These are phyloP conservation scores for Cyclotella distinguenda DNA, from an alignment of 108 stramenopile genomes.

Conservation along the genomic window DNA sequence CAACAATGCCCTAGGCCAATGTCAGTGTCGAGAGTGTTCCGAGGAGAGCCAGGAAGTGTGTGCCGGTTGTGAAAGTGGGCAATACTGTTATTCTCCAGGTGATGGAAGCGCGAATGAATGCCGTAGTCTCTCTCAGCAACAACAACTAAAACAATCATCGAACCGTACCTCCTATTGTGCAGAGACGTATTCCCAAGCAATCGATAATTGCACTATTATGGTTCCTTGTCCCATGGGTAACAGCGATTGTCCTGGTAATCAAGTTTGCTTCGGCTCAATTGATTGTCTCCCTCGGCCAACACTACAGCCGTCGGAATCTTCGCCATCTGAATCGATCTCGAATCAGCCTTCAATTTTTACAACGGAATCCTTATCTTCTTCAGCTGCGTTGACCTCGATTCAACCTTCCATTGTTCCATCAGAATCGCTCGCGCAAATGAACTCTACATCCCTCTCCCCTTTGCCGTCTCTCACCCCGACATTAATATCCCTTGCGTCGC, in stretches of 20 bases:
- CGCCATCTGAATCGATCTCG: not conserved
- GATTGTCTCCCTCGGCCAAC: slow-evolving; percentile 1
- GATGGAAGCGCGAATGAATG: slow-evolving; percentile 15
- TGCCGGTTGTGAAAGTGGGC: slow-evolving; percentile 16
- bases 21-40: slow-evolving; percentile 27
- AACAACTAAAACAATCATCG: too few relatives aligned
- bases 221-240: slow-evolving; percentile 14
- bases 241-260: slow-evolving; percentile 12
- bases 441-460: not conserved
- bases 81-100: slow-evolving; percentile 7
- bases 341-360: not conserved
- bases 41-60: not conserved
- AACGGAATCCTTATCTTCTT: not conserved
- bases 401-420: not conserved
- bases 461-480: not conserved
- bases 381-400: not conserved
- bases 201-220: slow-evolving; percentile 1
- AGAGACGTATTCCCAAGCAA: slow-evolving; percentile 1
- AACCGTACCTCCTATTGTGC: slow-evolving; percentile 17
- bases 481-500: not conserved
- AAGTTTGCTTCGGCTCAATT: slow-evolving; percentile 19
- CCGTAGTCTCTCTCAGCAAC: not conserved
- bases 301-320: not conserved
- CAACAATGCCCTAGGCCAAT: slow-evolving; percentile 13
- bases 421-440: not conserved